Evolutionary conservation across 2,329 filamentous ascomycete genomes (phyloP).

Genomic region (Akanthomyces muscarius): DNA sequence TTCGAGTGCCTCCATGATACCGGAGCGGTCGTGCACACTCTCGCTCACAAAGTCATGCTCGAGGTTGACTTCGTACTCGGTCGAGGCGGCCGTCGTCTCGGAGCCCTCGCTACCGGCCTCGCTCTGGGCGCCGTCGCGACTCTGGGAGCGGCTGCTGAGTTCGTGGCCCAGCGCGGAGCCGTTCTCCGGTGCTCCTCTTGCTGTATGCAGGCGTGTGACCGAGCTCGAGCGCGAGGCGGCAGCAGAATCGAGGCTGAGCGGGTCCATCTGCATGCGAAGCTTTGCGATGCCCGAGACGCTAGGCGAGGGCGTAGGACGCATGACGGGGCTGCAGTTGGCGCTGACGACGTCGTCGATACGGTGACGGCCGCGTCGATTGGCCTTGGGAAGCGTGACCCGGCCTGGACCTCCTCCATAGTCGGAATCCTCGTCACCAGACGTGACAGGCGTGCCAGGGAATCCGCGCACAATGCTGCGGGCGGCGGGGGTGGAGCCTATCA

Average conservation of each 20-base stretch:
- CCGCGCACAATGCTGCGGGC: conserved; percentile 55
- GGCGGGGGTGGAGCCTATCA: conserved; percentile 45
- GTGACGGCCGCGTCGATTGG: conserved; percentile 36
- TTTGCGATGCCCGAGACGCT: conserved; percentile 72
- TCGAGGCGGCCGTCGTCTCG: conserved; percentile 52
- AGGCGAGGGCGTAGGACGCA: conserved; percentile 51
- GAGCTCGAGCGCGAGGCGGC: conserved; percentile 52
- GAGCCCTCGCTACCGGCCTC: conserved; percentile 57
- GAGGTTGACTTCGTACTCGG: conserved; percentile 80
- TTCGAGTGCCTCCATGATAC: conserved; percentile 44
- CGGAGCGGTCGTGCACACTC: conserved; percentile 43
- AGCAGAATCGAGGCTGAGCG: conserved; percentile 58
- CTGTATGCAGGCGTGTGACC: conserved; percentile 42
- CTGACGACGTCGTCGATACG: conserved; percentile 56
- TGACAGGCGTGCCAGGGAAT: conserved; percentile 50
- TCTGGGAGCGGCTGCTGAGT: conserved; percentile 51
- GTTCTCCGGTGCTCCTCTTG: conserved; percentile 36
- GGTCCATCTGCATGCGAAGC: conserved; percentile 76
- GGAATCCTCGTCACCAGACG: conserved; percentile 56
- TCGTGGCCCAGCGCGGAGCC: conserved; percentile 45
- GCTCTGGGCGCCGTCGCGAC: conserved; percentile 52
- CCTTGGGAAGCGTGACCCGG: conserved; percentile 36
- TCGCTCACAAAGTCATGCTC: conserved; percentile 81
- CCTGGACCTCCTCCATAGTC: conserved; percentile 36
- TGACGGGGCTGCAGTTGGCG: conserved; percentile 58